Evolutionary conservation across 176 grass and related monocot genomes (phyloP).

Genomic region (Elaeis guineensis): DNA sequence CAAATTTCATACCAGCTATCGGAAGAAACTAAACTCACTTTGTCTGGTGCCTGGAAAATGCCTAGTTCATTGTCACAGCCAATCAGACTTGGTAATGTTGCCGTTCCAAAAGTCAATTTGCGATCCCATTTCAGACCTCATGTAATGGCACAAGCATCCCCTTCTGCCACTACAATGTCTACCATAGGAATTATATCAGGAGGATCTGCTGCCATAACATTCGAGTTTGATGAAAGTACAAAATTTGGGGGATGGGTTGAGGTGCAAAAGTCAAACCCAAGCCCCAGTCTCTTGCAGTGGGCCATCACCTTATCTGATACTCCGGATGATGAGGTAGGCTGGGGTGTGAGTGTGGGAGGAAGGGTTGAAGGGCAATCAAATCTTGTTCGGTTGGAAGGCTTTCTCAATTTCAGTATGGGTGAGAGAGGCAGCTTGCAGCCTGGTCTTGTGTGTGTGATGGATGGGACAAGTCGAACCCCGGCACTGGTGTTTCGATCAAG

Average conservation of each 20-base stretch:
- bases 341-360: conserved; percentile 45
- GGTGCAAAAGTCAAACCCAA: conserved; percentile 28
- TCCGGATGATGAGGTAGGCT: conserved; percentile 51
- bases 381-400: conserved; percentile 46
- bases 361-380: conserved; percentile 33
- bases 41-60: conserved; percentile 51
- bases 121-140: conserved; percentile 12
- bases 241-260: conserved; percentile 73
- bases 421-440: conserved; percentile 60
- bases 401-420: conserved; percentile 61
- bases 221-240: conserved; percentile 72
- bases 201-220: conserved; percentile 44
- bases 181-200: conserved; percentile 4
- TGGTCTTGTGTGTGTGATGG: conserved; percentile 37
- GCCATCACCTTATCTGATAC: conserved; percentile 48
- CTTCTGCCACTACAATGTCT: background rate
- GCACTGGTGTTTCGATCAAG: conserved; percentile 45
- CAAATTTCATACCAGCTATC: conserved; percentile 39
- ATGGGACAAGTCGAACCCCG: conserved; percentile 29
- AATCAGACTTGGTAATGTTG: conserved; percentile 10
- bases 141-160: background rate
- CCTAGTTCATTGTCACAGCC: conserved; percentile 21
- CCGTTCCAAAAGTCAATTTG: conserved; percentile 11
- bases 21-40: conserved; percentile 54
- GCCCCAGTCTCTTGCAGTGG: conserved; percentile 34